Percentiles rank a stretch among this genome's conserved stretches.
Conservation (phyloP, 306 rosid genomes). For the Leucaena leucocephala region DNA sequence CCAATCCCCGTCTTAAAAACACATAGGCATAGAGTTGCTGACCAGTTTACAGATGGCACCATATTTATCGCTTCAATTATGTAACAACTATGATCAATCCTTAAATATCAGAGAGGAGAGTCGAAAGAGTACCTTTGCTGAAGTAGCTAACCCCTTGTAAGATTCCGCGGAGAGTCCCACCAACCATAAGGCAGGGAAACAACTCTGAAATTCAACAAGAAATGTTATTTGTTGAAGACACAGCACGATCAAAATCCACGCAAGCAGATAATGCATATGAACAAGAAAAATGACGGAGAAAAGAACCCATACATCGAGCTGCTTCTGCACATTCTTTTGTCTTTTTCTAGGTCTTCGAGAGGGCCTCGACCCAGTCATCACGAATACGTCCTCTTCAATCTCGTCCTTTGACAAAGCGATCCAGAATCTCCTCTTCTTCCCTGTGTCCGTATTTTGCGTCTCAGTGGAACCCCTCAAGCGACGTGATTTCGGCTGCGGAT, state of each 20-base stretch:
- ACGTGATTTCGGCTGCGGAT: constrained; percentile 65
- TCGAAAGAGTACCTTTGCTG: constrained; percentile 57
- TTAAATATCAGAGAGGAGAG: constrained; percentile 7
- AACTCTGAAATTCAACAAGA: constrained; percentile 47
- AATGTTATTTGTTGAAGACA: constrained; percentile 5
- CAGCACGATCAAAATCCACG: neutral
- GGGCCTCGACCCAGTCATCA: constrained; percentile 93
- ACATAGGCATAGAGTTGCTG: neutral
- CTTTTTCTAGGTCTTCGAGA: constrained; percentile 85
- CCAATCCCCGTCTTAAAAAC: neutral
- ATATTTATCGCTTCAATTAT: constrained; percentile 41
- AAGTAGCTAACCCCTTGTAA: constrained; percentile 59
- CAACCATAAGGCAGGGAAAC: constrained; percentile 92
- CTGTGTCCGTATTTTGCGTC: constrained; percentile 61
- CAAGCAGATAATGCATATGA: neutral
- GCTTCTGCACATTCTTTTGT: constrained; percentile 87
- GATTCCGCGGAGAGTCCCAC: constrained; percentile 77
- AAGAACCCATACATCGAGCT: constrained; percentile 66
- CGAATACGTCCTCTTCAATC: constrained; percentile 90
- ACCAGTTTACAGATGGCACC: neutral
- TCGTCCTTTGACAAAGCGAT: constrained; percentile 89
- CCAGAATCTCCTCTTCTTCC: constrained; percentile 91
- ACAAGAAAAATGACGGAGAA: constrained; percentile 1
- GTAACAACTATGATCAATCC: neutral
- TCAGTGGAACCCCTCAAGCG: constrained; percentile 66